These are phyloP conservation scores for Mucuna pruriens DNA, from an alignment of 306 rosid species.

Conservation along the genomic window DNA sequence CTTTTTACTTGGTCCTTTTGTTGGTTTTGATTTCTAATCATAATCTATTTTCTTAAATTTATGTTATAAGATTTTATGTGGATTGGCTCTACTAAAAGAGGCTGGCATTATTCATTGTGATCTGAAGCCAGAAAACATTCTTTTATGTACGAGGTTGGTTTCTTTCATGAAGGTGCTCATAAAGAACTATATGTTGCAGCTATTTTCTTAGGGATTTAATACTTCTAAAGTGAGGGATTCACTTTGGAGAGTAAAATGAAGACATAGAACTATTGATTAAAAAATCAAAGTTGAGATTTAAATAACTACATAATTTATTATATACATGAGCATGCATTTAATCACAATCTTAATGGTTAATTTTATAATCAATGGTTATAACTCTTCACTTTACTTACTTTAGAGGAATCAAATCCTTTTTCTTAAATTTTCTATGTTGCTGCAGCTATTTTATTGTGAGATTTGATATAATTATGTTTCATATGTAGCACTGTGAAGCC, in stretches of 20 bases:
- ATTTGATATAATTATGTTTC: conserved; percentile 38
- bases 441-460: conserved; percentile 45
- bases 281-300: not conserved
- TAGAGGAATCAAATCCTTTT: not conserved
- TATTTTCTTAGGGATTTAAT: conserved; percentile 29
- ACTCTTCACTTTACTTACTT: not conserved
- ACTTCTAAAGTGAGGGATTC: not conserved
- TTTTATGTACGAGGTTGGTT: conserved; percentile 84
- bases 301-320: not conserved
- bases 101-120: conserved; percentile 99
- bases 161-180: conserved; percentile 36
- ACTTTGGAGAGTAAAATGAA: not conserved
- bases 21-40: conserved; percentile 31
- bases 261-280: not conserved
- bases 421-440: conserved; percentile 1
- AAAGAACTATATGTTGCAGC: conserved; percentile 35
- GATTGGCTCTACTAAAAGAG: conserved; percentile 86
- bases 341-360: not conserved
- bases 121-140: conserved; percentile 99
- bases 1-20: conserved; percentile 30
- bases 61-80: conserved; percentile 72
- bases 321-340: not conserved
- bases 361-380: not conserved
- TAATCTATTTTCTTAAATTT: conserved; percentile 44
- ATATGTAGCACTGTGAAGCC: conserved; percentile 70